Evolutionary conservation across 345 rosid genomes (phyloP).

Genomic region (Ceriops decandra): DNA sequence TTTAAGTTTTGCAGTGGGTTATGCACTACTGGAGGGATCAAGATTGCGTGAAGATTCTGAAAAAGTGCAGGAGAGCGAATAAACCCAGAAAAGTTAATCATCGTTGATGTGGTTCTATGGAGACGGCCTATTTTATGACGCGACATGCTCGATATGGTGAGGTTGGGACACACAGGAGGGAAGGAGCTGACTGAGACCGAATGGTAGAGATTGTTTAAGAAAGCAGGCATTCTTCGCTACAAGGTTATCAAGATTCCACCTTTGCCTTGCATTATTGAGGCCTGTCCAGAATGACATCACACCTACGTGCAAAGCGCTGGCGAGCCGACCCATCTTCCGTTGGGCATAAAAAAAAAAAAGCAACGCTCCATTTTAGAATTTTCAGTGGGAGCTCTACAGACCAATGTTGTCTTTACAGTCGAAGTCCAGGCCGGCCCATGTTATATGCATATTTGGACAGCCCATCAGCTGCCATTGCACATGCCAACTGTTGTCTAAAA

Average conservation of each 20-base stretch:
- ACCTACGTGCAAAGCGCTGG: too few relatives aligned
- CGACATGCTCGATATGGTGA: conserved; percentile 21
- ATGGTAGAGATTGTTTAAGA: conserved; percentile 30
- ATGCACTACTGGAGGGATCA: conserved; percentile 31
- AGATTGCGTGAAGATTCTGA: conserved; percentile 23
- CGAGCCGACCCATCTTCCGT: not conserved
- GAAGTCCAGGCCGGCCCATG: too few relatives aligned
- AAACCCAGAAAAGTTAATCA: conserved; percentile 23
- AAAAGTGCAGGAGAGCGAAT: conserved; percentile 25
- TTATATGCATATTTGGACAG: too few relatives aligned
- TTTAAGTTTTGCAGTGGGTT: conserved; percentile 13
- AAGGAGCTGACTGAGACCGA: conserved; percentile 35
- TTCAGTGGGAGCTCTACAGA: too few relatives aligned
- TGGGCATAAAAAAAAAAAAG: not conserved
- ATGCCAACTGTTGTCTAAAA: too few relatives aligned
- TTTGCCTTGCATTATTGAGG: conserved; percentile 33
- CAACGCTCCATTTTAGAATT: too few relatives aligned
- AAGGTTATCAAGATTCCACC: conserved; percentile 37
- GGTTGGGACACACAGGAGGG: conserved; percentile 21
- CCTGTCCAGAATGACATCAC: conserved; percentile 20
- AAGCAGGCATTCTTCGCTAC: conserved; percentile 35
- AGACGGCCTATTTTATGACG: not conserved
- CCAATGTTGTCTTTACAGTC: too few relatives aligned
- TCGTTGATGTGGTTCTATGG: conserved; percentile 28
- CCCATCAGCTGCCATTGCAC: too few relatives aligned